phyloP scores from a whole-genome alignment of 106 monocot genomes.

The Narthecium ossifragum region DNA sequence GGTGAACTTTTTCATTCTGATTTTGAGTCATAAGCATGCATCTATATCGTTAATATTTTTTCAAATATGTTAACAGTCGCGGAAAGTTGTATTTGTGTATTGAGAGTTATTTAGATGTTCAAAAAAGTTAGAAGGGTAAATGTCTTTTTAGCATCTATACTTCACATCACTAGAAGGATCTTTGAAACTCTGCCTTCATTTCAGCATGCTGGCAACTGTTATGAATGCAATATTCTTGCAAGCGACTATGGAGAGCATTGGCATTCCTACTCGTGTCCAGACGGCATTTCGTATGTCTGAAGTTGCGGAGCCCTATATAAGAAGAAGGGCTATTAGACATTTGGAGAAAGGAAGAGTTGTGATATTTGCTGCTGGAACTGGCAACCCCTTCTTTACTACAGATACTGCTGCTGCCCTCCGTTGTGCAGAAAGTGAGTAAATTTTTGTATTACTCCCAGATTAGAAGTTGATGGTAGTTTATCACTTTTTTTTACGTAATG shows the following conservation, averaged over 20 bases:
- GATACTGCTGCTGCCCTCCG: conserved; percentile 98
- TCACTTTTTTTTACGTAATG: too few species aligned
- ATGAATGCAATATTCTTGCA: conserved; percentile 99
- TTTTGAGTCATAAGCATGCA: too few species aligned
- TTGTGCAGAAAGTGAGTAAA: conserved; percentile 89
- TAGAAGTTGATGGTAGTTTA: too few species aligned
- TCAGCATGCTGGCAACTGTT: conserved; percentile 96
- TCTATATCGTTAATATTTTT: too few species aligned
- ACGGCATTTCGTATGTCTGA: conserved; percentile 98
- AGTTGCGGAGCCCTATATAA: conserved; percentile 96
- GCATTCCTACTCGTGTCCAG: conserved; percentile 94
- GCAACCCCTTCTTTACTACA: conserved; percentile 98
- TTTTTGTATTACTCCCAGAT: neutral
- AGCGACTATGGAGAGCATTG: conserved; percentile 99
- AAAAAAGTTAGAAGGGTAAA: neutral
- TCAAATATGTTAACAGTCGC: too few species aligned
- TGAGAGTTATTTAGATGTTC: too few species aligned
- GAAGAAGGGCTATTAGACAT: conserved; percentile 87
- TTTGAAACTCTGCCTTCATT: neutral
- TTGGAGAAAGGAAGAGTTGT: conserved; percentile 98
- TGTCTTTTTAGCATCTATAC: neutral
- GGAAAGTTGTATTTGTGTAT: neutral
- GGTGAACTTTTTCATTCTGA: too few species aligned
- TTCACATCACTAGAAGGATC: neutral
- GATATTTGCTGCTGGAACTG: conserved; percentile 98